Conservation (phyloP, 768 basidiomycete genomes). For the Serendipita sp. region DNA sequence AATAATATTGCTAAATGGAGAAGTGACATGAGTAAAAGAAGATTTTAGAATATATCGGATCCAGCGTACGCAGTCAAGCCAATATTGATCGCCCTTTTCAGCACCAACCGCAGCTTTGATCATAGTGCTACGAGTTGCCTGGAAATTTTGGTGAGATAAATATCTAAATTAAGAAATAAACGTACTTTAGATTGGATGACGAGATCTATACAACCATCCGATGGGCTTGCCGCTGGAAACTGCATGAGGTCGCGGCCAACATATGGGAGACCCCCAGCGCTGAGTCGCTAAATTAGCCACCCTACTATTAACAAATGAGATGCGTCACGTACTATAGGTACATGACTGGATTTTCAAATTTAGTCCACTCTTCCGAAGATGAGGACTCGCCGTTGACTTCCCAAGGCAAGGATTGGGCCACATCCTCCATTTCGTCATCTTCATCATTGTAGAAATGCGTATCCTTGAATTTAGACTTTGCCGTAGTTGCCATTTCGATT, state of each 20-base stretch:
- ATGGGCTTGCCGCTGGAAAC: slow-evolving; percentile 65
- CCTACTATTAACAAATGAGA: not conserved
- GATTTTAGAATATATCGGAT: slow-evolving; percentile 3
- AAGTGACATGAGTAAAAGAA: slow-evolving; percentile 10
- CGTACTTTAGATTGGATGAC: slow-evolving; percentile 46
- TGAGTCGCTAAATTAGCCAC: slow-evolving; percentile 4
- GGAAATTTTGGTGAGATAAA: not conserved
- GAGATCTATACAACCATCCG: slow-evolving; percentile 65
- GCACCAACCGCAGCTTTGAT: slow-evolving; percentile 42
- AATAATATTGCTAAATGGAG: slow-evolving; percentile 40
- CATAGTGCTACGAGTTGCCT: slow-evolving; percentile 38
- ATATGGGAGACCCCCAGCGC: slow-evolving; percentile 64
- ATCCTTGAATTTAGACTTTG: slow-evolving; percentile 8
- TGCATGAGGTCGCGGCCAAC: slow-evolving; percentile 65
- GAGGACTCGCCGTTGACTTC: slow-evolving; percentile 20
- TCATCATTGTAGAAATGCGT: slow-evolving; percentile 9
- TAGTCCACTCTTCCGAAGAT: slow-evolving; percentile 49
- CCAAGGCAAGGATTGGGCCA: slow-evolving; percentile 24
- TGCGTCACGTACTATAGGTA: slow-evolving; percentile 33
- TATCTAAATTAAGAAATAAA: slow-evolving; percentile 8
- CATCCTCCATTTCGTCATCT: slow-evolving; percentile 7
- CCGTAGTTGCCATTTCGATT: slow-evolving; percentile 38
- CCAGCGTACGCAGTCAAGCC: slow-evolving; percentile 38
- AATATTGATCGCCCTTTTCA: slow-evolving; percentile 42
- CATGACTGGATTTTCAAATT: slow-evolving; percentile 47